Base-by-base conservation (phyloP, 495 filamentous ascomycete genomes). In the Evansstolkia leycettana region DNA sequence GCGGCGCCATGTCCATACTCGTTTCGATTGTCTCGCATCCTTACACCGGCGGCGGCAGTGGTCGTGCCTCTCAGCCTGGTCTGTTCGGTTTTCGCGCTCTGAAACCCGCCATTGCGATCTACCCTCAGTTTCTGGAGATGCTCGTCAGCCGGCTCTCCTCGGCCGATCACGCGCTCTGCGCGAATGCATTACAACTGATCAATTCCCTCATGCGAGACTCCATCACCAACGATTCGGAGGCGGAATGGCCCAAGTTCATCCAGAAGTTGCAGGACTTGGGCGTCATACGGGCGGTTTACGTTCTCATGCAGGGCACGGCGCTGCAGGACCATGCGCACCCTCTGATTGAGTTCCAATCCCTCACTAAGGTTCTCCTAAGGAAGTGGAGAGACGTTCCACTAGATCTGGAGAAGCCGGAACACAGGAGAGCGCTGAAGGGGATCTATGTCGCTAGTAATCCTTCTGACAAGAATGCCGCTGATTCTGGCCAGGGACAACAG, bases 161-260 rank as follows among this genome's bases (percentile, higher is more conserved):
- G 8, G 90, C 89, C 12, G 90, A 99, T 50, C 92, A 99, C 59
- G 86, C 88, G 2, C 70, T 99, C 12, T 96, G 92, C 57, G 90
- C 87, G 31, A 96, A 95, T 60, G 84, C 90, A 2, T 62, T 99
- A 24, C 87, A 92, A 62, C 64, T 99, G 38, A 83, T 99, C 50
- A 99, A 96, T 51, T 82, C 88, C 0, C 68, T 99, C 13, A 92
- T 96, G 70, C 73, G 90, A 31, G 92, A 99, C 55, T 82, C 87
- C 2, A 78, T 95, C 33, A 78, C 82, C n/a, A 80, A 76, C 54
- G 84, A 89, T 33, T 67, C 70, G 15, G 76, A 73, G 31, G 47
- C 55, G 2, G 88, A 96, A 51, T 99, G 92, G 92, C 84, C 87
- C 11, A 87, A 81, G 40, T 93, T 96, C 49, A 89, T 99, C 38